Evolutionary conservation across 306 rosid species (phyloP).

Genomic region (Begonia peltatifolia): DNA sequence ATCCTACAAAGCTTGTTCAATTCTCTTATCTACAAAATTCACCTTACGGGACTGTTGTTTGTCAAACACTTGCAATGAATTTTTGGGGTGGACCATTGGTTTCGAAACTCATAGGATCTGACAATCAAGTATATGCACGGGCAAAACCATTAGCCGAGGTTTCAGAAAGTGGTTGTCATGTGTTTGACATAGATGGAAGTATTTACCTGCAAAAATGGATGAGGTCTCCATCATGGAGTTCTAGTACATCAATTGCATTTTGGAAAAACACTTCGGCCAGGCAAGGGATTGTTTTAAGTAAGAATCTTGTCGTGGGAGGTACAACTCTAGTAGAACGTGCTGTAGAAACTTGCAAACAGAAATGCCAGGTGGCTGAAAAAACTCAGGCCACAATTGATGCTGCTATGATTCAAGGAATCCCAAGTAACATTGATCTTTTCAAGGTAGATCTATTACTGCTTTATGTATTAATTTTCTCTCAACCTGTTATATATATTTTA

Average conservation of each 20-base stretch:
- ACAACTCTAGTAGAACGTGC: constrained; percentile 61
- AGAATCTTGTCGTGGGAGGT: constrained; percentile 75
- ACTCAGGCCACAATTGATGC: constrained; percentile 97
- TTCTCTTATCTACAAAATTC: constrained; percentile 58
- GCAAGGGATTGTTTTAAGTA: constrained; percentile 66
- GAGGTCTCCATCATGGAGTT: constrained; percentile 73
- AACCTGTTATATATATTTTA: constrained; percentile 5
- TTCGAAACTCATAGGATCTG: constrained; percentile 29
- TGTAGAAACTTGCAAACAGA: constrained; percentile 44
- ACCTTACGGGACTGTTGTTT: constrained; percentile 66
- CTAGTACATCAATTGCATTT: constrained; percentile 47
- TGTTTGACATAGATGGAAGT: constrained; percentile 84
- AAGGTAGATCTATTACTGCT: constrained; percentile 30
- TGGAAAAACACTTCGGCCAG: constrained; percentile 63
- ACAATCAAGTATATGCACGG: constrained; percentile 21
- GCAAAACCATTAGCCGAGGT: constrained; percentile 30
- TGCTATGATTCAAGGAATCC: constrained; percentile 83
- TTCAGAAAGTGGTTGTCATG: constrained; percentile 38
- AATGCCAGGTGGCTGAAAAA: constrained; percentile 48
- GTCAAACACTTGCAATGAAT: constrained; percentile 73
- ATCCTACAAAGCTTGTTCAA: constrained; percentile 81
- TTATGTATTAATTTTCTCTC: constrained; percentile 12
- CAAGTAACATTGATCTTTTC: constrained; percentile 93
- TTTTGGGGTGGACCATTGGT: constrained; percentile 80
- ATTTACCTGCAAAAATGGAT: constrained; percentile 81